A percentile compares a stretch with the other conserved stretches of the same genome.
These are phyloP conservation scores for button mushroom (Agaricus bisporus) DNA, from an alignment of 768 basidiomycete species.

Conservation along the genomic window DNA sequence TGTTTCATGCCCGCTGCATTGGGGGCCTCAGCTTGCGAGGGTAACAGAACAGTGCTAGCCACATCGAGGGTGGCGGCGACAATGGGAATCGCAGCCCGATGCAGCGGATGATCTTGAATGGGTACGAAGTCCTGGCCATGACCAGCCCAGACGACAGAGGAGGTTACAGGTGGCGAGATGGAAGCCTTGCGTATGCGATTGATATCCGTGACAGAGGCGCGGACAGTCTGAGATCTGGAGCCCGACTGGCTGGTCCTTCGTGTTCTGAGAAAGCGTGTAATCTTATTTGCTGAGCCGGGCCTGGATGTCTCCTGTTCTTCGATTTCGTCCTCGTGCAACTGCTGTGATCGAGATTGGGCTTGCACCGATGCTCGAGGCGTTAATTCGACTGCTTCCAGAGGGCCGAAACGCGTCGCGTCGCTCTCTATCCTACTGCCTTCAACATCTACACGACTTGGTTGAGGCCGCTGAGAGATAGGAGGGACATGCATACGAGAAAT, in stretches of 20 bases:
- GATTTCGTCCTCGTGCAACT: not conserved
- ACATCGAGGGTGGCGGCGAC: not conserved
- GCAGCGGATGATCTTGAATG: slow-evolving; percentile 10
- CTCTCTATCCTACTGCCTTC: slow-evolving; percentile 13
- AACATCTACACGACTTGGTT: not conserved
- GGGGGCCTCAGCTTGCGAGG: not conserved
- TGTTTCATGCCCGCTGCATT: not conserved
- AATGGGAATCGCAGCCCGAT: slow-evolving; percentile 9
- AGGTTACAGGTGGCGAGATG: slow-evolving; percentile 20
- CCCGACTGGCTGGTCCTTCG: not conserved
- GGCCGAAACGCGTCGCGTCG: slow-evolving; percentile 9
- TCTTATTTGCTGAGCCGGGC: slow-evolving; percentile 6
- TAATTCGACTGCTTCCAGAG: not conserved
- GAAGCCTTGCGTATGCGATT: slow-evolving; percentile 15
- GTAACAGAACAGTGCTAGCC: not conserved
- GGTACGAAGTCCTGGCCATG: slow-evolving; percentile 10
- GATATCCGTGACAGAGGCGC: slow-evolving; percentile 4
- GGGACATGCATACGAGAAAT: not conserved
- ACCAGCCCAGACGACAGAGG: slow-evolving; percentile 14
- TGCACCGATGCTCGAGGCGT: slow-evolving; percentile 9
- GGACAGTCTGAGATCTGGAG: slow-evolving; percentile 1
- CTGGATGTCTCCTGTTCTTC: not conserved
- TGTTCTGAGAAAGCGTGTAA: slow-evolving; percentile 13
- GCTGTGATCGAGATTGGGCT: not conserved
- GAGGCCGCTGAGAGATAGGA: not conserved